These are phyloP conservation scores for Solanum ossicruentum DNA, from an alignment of 257 asterid genomes.

Conservation along the genomic window DNA sequence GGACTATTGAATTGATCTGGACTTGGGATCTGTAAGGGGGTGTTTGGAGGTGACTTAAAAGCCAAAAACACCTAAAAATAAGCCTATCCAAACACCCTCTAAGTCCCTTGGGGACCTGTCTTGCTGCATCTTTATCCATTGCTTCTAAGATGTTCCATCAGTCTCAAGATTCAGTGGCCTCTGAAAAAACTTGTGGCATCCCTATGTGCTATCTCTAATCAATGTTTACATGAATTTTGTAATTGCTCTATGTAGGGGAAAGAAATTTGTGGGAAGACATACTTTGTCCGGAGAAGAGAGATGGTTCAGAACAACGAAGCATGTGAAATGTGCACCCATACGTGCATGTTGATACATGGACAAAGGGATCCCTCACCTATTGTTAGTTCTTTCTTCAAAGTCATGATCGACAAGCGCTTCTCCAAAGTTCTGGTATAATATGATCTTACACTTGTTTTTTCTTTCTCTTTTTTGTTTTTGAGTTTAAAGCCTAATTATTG, in stretches of 20 bases:
- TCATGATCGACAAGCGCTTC: slow-evolving; percentile 11
- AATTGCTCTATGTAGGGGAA: background rate
- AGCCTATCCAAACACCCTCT: no score
- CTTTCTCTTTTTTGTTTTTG: background rate
- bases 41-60: no score
- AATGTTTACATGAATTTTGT: background rate
- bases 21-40: background rate
- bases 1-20: background rate
- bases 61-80: no score
- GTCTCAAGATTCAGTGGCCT: background rate
- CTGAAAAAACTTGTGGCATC: background rate
- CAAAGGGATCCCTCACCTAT: background rate
- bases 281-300: background rate
- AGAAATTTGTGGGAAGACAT: background rate
- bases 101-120: background rate
- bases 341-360: slow-evolving; percentile 10
- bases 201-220: background rate
- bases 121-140: background rate
- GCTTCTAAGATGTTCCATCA: background rate
- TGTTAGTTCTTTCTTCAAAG: slow-evolving; percentile 17
- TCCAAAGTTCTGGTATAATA: slow-evolving; percentile 11
- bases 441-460: background rate
- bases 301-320: background rate
- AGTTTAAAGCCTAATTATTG: background rate
- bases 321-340: slow-evolving; percentile 3